phyloP scores from a whole-genome alignment of 108 stramenopile species.

The Discostella pseudostelligera region DNA sequence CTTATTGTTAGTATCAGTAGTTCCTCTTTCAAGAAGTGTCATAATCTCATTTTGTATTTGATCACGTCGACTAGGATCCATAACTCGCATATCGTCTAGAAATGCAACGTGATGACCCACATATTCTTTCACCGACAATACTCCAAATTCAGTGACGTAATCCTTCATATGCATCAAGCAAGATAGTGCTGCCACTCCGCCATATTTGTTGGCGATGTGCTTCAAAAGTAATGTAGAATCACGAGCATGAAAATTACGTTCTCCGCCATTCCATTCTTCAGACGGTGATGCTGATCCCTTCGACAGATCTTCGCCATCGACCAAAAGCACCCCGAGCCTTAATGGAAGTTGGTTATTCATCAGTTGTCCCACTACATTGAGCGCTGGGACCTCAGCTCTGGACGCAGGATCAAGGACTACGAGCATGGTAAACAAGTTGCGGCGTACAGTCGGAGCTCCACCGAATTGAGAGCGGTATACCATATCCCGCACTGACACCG shows the following conservation, averaged over 20 bases:
- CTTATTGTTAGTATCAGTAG: background rate
- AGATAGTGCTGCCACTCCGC: constrained; percentile 43
- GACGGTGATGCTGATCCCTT: constrained; percentile 22
- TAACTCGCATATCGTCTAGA: constrained; percentile 19
- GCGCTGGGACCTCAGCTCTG: constrained; percentile 28
- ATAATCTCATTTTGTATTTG: constrained; percentile 33
- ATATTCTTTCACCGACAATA: constrained; percentile 22
- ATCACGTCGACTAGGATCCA: constrained; percentile 2
- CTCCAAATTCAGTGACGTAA: constrained; percentile 3
- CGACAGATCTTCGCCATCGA: constrained; percentile 51
- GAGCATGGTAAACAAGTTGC: constrained; percentile 80
- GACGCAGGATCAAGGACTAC: constrained; percentile 62
- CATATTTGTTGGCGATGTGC: constrained; percentile 34
- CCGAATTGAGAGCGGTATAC: constrained; percentile 74
- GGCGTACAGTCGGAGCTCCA: constrained; percentile 65
- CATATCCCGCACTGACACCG: constrained; percentile 58
- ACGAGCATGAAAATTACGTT: constrained; percentile 31
- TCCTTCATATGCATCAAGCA: constrained; percentile 17
- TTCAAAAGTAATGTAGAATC: constrained; percentile 31
- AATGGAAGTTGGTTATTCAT: constrained; percentile 59
- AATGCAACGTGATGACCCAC: constrained; percentile 20
- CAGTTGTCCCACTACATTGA: constrained; percentile 53
- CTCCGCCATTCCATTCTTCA: constrained; percentile 19
- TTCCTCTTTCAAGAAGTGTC: constrained; percentile 18
- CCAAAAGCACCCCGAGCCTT: constrained; percentile 67